These are phyloP conservation scores for Spathaspora arborariae DNA, from an alignment of 805 yeast species.

Conservation along the genomic window DNA sequence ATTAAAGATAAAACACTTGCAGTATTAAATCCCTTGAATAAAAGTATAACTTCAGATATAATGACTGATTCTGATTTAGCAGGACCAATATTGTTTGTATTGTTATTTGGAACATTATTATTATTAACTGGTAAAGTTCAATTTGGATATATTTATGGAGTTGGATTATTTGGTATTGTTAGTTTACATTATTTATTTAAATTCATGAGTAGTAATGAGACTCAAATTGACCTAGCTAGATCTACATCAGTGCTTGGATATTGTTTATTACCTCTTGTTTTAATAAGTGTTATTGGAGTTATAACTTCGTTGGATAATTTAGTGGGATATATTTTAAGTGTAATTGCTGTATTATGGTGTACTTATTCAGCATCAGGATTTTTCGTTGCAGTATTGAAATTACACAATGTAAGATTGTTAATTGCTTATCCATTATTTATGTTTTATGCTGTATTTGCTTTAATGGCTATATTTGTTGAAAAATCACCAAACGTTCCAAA, in stretches of 20 bases:
- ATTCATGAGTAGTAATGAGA: conserved; percentile 75
- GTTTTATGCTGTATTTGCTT: conserved; percentile 90
- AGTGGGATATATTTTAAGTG: conserved; percentile 67
- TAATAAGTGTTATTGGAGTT: conserved; percentile 69
- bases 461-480: conserved; percentile 85
- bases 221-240: conserved; percentile 53
- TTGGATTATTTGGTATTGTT: conserved; percentile 85
- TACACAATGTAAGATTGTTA: conserved; percentile 81
- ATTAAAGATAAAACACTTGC: conserved; percentile 81
- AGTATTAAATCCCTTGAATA: conserved; percentile 74
- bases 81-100: conserved; percentile 87
- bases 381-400: conserved; percentile 77
- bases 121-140: conserved; percentile 90
- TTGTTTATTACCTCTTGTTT: conserved; percentile 85
- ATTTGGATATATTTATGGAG: conserved; percentile 95
- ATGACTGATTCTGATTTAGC: conserved; percentile 91
- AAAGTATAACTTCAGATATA: conserved; percentile 59
- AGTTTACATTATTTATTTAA: conserved; percentile 82
- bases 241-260: conserved; percentile 93
- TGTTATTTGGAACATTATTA: conserved; percentile 79
- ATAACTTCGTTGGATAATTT: conserved; percentile 64
- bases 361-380: conserved; percentile 92
- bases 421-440: conserved; percentile 90
- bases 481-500: conserved; percentile 15
- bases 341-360: conserved; percentile 79